Evolutionary conservation across 164 flowering plant species (phyloP), one percentile per base, ranked within the genome.

Genomic region (Kingdonia uniflora): DNA sequence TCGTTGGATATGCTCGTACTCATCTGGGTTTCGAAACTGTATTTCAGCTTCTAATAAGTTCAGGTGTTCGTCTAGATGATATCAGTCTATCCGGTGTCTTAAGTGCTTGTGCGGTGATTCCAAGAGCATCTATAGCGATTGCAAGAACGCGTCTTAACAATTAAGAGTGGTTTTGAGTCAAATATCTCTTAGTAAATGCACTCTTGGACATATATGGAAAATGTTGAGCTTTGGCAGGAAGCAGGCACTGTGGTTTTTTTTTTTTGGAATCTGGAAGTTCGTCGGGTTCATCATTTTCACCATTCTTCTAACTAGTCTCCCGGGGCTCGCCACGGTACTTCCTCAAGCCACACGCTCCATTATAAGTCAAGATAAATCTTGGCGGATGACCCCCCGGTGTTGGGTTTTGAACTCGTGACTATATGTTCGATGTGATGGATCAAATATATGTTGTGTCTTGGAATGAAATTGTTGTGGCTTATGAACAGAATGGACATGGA

Each of bases 1-100:
- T 52, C 17, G 56, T 52, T 52, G 56, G 56, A n/a, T 39, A 52
- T 52, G 33, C 56, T 38, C 25, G 45, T 5, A 52, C 35, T 52
- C 26, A 52, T 19, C 56, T 5, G 20, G 56, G 56, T 0, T 37
- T 20, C 20, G 56, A 52, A 40, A n/a, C 43, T 52, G 35, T 38
- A 12, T 52, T 37, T 52, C 26, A 20, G 22, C 56, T 52, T 21
- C 21, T 52, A 43, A 5, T 20, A 24, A 14, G 20, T 17, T 52
- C 45, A 14, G 45, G 44, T 24, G 12, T 38, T 19, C 29, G 43
- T 41, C 22, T 52, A 14, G 56, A 40, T 21, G 44, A 37, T 2
- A 52, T 52, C 4, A 37, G 26, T 52, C 33, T 52, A 14, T 37
- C 44, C 14, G 44, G 44, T 22, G 56, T 52, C 17, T 39, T 52